Base-by-base conservation (phyloP, 2,329 filamentous ascomycete genomes). In the Peltaster fructicola region DNA sequence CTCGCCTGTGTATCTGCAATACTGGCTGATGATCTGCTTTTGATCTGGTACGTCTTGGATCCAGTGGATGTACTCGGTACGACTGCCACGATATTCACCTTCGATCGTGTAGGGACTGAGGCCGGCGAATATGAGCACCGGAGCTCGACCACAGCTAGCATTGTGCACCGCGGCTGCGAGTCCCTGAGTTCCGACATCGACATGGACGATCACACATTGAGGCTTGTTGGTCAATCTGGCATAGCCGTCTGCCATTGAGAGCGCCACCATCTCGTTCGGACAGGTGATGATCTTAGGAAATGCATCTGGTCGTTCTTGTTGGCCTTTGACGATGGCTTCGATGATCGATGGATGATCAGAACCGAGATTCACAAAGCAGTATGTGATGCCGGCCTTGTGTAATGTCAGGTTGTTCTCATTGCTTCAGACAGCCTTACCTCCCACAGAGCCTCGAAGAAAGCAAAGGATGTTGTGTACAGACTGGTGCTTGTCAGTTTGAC, bases 1-100 rank as follows among this genome's bases (percentile, higher is more conserved):
- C 54, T 91, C 82, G 3, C 63, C 79, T 0, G 73, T 56, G 43
- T 88, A 91, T 7, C 81, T 66, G 47, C 82, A 91, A 50, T 91
- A 91, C 53, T 91, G 81, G 0, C 67, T 59, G 3, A 91, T 57
- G 30, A 91, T 84, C 40, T 71, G 65, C 47, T 75, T 79, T 48
- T 85, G 79, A 40, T 85, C 76, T 0, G 74, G 77, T 3, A 82
- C 73, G 48, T 85, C 76, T 41, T 85, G 78, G 15, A 84, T 74
- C 76, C 78, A 85, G 47, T 85, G 78, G 37, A 82, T 84, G 46
- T 79, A 84, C 50, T 85, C 79, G 2, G 76, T 82, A 26, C 78
- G 61, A n/a, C 65, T 73, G 8, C 78, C 78, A 1, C 73, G 63
- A 53, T 76, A 68, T 50, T 85, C 78, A 9, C 78, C 78, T 39